These are phyloP conservation scores for Trametes villosa DNA, from an alignment of 768 basidiomycete species.

Conservation along the genomic window DNA sequence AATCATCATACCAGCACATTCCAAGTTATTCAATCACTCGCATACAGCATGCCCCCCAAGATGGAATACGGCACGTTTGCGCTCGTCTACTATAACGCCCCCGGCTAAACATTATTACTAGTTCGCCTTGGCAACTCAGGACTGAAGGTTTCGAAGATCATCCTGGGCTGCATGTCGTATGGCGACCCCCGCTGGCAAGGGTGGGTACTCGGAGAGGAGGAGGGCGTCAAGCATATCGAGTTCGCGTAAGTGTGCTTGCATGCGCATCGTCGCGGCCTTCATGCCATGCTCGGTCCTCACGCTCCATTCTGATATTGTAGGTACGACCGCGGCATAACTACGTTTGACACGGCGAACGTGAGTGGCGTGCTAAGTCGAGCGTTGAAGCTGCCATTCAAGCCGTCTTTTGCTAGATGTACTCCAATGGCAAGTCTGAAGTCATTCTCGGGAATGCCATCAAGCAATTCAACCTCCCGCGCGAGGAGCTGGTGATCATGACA, in stretches of 20 bases:
- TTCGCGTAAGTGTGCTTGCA: slow-evolving; percentile 38
- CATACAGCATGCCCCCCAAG: slow-evolving; percentile 17
- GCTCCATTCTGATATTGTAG: too few relatives aligned
- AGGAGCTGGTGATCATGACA: slow-evolving; percentile 52
- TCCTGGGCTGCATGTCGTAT: slow-evolving; percentile 43
- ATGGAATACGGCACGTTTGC: slow-evolving; percentile 13
- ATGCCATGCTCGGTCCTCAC: background rate
- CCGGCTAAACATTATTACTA: background rate
- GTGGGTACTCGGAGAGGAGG: slow-evolving; percentile 45
- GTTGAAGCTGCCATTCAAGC: too few relatives aligned
- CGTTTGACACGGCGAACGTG: slow-evolving; percentile 44
- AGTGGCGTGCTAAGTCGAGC: background rate
- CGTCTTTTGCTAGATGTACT: background rate
- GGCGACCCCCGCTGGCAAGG: slow-evolving; percentile 35
- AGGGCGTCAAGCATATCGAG: slow-evolving; percentile 45
- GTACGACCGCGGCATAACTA: slow-evolving; percentile 47
- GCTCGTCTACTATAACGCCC: background rate
- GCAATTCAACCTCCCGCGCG: slow-evolving; percentile 46
- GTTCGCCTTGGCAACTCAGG: slow-evolving; percentile 37
- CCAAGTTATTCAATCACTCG: too few relatives aligned
- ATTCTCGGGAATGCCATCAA: slow-evolving; percentile 51
- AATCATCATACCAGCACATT: too few relatives aligned
- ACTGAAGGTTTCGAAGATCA: slow-evolving; percentile 35
- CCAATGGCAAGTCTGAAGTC: slow-evolving; percentile 42
- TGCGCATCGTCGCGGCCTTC: background rate